Evolutionary conservation across 768 basidiomycete genomes (phyloP).

Genomic region (Boletus eberwhitei): DNA sequence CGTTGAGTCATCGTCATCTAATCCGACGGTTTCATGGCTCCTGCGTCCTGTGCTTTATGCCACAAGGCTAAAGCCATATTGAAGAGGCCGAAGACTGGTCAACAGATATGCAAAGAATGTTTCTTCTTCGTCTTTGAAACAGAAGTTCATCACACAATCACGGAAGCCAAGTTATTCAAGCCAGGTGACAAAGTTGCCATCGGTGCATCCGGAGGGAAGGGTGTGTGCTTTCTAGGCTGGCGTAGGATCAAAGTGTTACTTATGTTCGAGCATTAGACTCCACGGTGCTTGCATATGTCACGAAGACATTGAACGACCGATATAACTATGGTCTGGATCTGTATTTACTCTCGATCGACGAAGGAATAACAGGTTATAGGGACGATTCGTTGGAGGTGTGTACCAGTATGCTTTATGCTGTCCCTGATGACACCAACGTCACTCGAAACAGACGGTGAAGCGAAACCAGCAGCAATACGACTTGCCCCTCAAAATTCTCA

Average conservation of each 20-base stretch:
- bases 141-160: constrained; percentile 96
- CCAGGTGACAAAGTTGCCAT: constrained; percentile 92
- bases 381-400: constrained; percentile 93
- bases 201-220: constrained; percentile 98
- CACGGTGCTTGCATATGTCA: constrained; percentile 94
- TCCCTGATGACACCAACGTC: constrained; percentile 3
- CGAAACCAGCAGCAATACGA: constrained; percentile 94
- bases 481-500: constrained; percentile 93
- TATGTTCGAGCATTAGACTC: constrained; percentile 59
- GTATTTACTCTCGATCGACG: constrained; percentile 94
- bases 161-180: constrained; percentile 76
- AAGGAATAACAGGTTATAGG: constrained; percentile 96
- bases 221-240: constrained; percentile 38
- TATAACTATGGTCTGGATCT: constrained; percentile 91
- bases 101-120: constrained; percentile 94
- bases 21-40: constrained; percentile 55
- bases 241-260: not conserved
- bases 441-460: constrained; percentile 78
- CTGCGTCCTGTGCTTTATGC: constrained; percentile 76
- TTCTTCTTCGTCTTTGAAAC: constrained; percentile 98
- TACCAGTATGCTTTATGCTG: not conserved
- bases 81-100: constrained; percentile 94
- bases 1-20: not conserved
- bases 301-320: constrained; percentile 92
- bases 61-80: constrained; percentile 76